Percentiles rank a stretch among this genome's conserved stretches.
phyloP scores from a whole-genome alignment of 2,329 filamentous ascomycete genomes.

The Corinectria fuckeliana region DNA sequence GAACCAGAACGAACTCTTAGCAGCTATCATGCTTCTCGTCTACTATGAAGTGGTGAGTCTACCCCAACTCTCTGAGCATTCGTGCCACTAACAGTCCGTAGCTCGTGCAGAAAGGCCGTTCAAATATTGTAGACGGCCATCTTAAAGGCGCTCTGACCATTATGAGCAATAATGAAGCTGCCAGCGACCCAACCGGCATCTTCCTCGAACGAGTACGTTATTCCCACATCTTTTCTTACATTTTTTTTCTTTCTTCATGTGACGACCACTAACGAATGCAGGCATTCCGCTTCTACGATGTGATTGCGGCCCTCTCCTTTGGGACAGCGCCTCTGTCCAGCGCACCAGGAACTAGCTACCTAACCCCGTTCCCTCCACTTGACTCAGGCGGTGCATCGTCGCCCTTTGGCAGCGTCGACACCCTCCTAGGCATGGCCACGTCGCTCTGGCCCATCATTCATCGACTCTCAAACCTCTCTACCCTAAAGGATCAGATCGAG shows the following conservation, averaged over 20 bases:
- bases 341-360: slow-evolving; percentile 54
- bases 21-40: slow-evolving; percentile 66
- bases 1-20: slow-evolving; percentile 64
- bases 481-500: slow-evolving; percentile 59
- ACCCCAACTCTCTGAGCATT: background rate
- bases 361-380: slow-evolving; percentile 55
- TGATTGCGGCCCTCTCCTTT: slow-evolving; percentile 67
- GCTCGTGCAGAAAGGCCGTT: slow-evolving; percentile 66
- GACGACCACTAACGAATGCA: slow-evolving; percentile 41
- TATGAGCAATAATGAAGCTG: slow-evolving; percentile 56
- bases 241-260: background rate
- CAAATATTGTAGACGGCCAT: slow-evolving; percentile 66
- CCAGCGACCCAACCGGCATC: slow-evolving; percentile 57
- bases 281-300: slow-evolving; percentile 71
- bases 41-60: slow-evolving; percentile 68
- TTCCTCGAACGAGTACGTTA: slow-evolving; percentile 64
- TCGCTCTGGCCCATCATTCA: slow-evolving; percentile 70
- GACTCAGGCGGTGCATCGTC: slow-evolving; percentile 53
- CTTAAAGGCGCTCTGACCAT: slow-evolving; percentile 68
- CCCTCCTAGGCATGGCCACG: slow-evolving; percentile 66
- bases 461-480: slow-evolving; percentile 61
- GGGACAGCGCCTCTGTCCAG: slow-evolving; percentile 63
- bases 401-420: slow-evolving; percentile 61
- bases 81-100: slow-evolving; percentile 39
- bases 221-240: background rate